phyloP scores from a whole-genome alignment of 768 basidiomycete species.

The Phlegmacium glaucopus region DNA sequence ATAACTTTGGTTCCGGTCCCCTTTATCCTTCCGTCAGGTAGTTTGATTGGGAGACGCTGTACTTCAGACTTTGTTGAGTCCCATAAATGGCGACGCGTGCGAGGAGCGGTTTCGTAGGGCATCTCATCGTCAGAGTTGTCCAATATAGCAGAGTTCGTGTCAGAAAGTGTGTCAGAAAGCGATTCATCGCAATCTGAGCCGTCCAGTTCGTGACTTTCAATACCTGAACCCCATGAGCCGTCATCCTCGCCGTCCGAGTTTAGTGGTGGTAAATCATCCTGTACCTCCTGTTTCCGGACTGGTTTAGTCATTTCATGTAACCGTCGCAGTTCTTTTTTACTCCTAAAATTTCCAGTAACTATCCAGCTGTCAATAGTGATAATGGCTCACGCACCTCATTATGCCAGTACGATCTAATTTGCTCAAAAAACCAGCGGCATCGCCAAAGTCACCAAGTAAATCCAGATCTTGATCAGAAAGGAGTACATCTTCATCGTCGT shows the following conservation, averaged over 20 bases:
- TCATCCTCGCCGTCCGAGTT: slow-evolving; percentile 55
- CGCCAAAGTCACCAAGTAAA: slow-evolving; percentile 63
- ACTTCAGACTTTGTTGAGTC: slow-evolving; percentile 48
- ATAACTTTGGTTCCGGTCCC: slow-evolving; percentile 42
- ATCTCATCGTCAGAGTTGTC: slow-evolving; percentile 66
- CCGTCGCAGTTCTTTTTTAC: slow-evolving; percentile 77
- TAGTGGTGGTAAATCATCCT: slow-evolving; percentile 62
- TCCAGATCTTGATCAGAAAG: slow-evolving; percentile 71
- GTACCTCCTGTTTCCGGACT: slow-evolving; percentile 31
- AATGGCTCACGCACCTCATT: slow-evolving; percentile 51
- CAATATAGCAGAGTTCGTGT: slow-evolving; percentile 16
- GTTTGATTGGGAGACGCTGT: slow-evolving; percentile 80
- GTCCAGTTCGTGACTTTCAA: slow-evolving; percentile 3
- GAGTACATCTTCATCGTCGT: slow-evolving; percentile 46
- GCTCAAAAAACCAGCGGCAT: slow-evolving; percentile 62
- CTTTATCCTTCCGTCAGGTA: slow-evolving; percentile 75
- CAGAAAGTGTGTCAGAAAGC: slow-evolving; percentile 22
- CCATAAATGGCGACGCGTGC: slow-evolving; percentile 42
- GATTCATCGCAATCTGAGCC: slow-evolving; percentile 23
- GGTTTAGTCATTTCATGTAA: slow-evolving; percentile 68
- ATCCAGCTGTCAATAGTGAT: background rate
- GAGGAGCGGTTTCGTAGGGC: slow-evolving; percentile 66
- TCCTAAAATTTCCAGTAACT: slow-evolving; percentile 43
- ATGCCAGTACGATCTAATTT: slow-evolving; percentile 78
- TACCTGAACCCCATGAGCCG: slow-evolving; percentile 43